Evolutionary conservation across 1,284 basidiomycete genomes (phyloP).

Genomic region (Fomitiporia mediterranea): DNA sequence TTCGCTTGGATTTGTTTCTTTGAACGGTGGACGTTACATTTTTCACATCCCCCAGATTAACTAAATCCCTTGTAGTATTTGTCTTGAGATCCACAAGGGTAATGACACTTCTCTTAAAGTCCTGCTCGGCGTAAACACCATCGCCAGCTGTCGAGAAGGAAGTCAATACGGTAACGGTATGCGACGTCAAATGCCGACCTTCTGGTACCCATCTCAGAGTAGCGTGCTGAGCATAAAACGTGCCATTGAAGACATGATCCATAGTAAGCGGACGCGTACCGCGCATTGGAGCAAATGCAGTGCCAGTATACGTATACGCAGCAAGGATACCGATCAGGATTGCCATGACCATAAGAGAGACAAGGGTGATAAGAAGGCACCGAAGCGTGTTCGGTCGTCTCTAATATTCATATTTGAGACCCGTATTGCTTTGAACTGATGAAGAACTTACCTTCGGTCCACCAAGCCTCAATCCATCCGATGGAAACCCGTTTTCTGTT

Average conservation of each 20-base stretch:
- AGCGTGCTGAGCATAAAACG: slow-evolving; percentile 52
- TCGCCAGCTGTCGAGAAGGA: slow-evolving; percentile 64
- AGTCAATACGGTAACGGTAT: neutral
- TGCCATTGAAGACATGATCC: slow-evolving; percentile 89
- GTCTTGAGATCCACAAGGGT: slow-evolving; percentile 73
- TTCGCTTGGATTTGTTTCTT: neutral
- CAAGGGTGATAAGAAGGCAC: slow-evolving; percentile 51
- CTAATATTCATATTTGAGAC: slow-evolving; percentile 5
- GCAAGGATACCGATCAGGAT: slow-evolving; percentile 65
- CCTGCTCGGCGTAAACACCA: slow-evolving; percentile 74
- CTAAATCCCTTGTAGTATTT: slow-evolving; percentile 63
- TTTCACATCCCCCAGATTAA: slow-evolving; percentile 53
- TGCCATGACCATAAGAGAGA: slow-evolving; percentile 49
- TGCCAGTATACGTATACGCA: slow-evolving; percentile 61
- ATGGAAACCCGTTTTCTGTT: slow-evolving; percentile 22
- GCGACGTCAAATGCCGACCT: slow-evolving; percentile 45
- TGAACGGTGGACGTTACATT: slow-evolving; percentile 43
- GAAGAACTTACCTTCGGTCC: slow-evolving; percentile 19
- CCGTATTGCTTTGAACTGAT: slow-evolving; percentile 23
- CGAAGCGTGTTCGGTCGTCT: slow-evolving; percentile 47
- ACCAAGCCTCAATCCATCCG: neutral
- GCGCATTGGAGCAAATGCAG: slow-evolving; percentile 39
- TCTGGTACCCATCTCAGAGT: slow-evolving; percentile 80
- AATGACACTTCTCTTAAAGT: slow-evolving; percentile 52
- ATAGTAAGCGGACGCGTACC: slow-evolving; percentile 71